Evolutionary conservation across 225 moss, liverwort and hornwort genomes (phyloP).

Genomic region (Physcomitrellopsis africana): DNA sequence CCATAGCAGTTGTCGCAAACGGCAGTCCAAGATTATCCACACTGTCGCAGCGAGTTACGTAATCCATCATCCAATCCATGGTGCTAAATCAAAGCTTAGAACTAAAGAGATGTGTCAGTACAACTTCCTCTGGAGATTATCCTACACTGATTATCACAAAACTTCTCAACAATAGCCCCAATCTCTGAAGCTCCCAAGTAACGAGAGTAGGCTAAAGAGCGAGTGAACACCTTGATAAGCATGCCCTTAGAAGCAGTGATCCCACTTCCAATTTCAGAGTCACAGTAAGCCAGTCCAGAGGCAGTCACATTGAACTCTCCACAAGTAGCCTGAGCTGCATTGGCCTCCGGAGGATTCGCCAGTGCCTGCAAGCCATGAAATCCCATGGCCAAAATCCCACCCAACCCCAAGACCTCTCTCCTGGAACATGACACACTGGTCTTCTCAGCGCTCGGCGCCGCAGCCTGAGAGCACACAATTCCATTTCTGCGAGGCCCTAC

Average conservation of each 20-base stretch:
- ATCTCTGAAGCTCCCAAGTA: background rate
- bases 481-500: background rate
- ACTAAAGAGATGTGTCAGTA: background rate
- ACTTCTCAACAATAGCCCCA: background rate
- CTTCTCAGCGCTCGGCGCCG: constrained; percentile 5
- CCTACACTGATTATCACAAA: too few species aligned
- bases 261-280: constrained; percentile 67
- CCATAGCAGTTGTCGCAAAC: background rate
- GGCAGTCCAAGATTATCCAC: background rate
- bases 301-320: constrained; percentile 55
- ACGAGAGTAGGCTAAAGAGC: background rate
- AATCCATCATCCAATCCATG: background rate
- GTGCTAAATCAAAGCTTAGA: background rate
- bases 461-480: constrained; percentile 14
- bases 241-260: constrained; percentile 76
- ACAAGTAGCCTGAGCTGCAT: constrained; percentile 51
- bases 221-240: constrained; percentile 76
- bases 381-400: constrained; percentile 37
- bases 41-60: background rate
- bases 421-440: constrained; percentile 39
- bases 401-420: constrained; percentile 52
- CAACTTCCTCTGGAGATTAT: background rate
- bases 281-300: constrained; percentile 83
- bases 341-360: constrained; percentile 33
- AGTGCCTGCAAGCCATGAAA: constrained; percentile 14